Evolutionary conservation across 345 rosid species (phyloP).

Genomic region (Aurinia saxatilis): DNA sequence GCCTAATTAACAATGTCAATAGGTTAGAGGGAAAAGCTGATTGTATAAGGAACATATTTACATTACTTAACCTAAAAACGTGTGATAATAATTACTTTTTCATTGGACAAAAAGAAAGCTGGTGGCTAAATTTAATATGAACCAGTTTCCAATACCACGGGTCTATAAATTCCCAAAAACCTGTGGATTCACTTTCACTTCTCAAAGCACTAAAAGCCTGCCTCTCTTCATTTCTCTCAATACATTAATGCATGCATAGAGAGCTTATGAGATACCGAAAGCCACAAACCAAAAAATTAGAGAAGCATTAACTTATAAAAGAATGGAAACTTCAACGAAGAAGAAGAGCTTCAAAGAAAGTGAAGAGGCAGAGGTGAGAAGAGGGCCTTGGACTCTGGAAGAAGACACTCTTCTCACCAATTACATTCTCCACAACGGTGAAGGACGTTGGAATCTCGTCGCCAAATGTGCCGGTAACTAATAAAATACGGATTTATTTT

Average conservation of each 20-base stretch:
- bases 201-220: slow-evolving; percentile 14
- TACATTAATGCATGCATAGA: slow-evolving; percentile 15
- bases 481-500: not conserved
- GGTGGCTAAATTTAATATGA: slow-evolving; percentile 26
- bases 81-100: not conserved
- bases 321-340: slow-evolving; percentile 28
- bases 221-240: not conserved
- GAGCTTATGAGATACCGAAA: not conserved
- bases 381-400: slow-evolving; percentile 85
- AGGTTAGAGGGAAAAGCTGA: no score
- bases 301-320: not conserved
- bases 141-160: slow-evolving; percentile 15
- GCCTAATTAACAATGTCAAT: no score
- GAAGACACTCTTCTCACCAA: slow-evolving; percentile 69
- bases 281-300: not conserved
- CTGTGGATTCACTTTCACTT: slow-evolving; percentile 22
- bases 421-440: slow-evolving; percentile 65
- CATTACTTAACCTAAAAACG: not conserved
- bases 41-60: no score
- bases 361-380: slow-evolving; percentile 42
- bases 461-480: slow-evolving; percentile 74
- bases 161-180: slow-evolving; percentile 25
- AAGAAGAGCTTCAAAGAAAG: slow-evolving; percentile 27
- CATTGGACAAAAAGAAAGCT: slow-evolving; percentile 6
- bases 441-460: slow-evolving; percentile 85